These are phyloP conservation scores for Fraxinus greggii DNA, from an alignment of 305 asterid species.

Conservation along the genomic window DNA sequence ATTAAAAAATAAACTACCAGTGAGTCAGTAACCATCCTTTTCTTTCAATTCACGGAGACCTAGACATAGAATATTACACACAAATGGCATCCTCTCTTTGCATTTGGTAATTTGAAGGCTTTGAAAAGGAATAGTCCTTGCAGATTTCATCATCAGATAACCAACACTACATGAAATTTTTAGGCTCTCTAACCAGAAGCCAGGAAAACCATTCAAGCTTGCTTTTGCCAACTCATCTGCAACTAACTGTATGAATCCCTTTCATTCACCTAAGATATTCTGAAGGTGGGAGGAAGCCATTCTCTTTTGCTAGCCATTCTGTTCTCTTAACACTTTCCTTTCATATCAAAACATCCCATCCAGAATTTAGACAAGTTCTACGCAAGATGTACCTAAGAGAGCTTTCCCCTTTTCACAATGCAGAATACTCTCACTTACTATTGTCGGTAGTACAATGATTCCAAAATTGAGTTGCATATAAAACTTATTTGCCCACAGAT, in stretches of 20 bases:
- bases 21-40: neutral
- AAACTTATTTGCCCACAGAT: neutral
- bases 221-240: neutral
- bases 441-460: neutral
- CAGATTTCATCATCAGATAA: neutral
- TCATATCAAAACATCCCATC: conserved; percentile 6
- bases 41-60: neutral
- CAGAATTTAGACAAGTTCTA: conserved; percentile 11
- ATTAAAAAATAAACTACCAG: neutral
- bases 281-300: neutral
- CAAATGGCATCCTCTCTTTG: neutral
- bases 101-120: neutral
- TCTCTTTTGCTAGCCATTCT: conserved; percentile 4
- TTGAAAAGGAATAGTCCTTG: neutral
- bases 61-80: neutral
- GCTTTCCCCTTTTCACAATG: conserved; percentile 6
- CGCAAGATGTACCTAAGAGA: neutral
- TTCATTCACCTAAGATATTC: neutral
- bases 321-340: conserved; percentile 1
- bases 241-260: neutral
- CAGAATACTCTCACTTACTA: conserved; percentile 12
- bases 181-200: neutral
- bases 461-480: conserved; percentile 16
- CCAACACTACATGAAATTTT: neutral
- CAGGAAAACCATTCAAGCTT: neutral